These are phyloP conservation scores for Fusarium agapanthi DNA, from an alignment of 2,329 filamentous ascomycete genomes.

Conservation along the genomic window DNA sequence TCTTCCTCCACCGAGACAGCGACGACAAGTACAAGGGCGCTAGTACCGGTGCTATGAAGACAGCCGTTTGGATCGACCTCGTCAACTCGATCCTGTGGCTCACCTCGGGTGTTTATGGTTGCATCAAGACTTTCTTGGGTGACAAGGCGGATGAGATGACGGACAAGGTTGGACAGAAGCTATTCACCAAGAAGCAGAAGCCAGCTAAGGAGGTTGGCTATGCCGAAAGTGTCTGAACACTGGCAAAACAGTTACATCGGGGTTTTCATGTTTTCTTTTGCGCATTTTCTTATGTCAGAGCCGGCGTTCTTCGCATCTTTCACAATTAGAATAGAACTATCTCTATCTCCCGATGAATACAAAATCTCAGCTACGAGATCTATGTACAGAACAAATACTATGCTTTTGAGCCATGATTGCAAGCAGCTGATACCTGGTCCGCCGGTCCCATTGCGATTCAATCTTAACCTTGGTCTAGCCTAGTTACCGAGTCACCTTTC, in stretches of 20 bases:
- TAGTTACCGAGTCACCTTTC: too few relatives aligned
- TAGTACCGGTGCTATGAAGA: conserved; percentile 66
- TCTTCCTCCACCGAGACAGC: conserved; percentile 70
- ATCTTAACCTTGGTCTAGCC: neutral
- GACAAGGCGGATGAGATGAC: conserved; percentile 51
- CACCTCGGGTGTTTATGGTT: conserved; percentile 54
- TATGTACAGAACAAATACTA: neutral
- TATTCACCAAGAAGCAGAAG: conserved; percentile 47
- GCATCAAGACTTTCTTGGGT: conserved; percentile 51
- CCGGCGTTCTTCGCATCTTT: conserved; percentile 9
- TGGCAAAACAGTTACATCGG: neutral
- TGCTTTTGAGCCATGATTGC: neutral
- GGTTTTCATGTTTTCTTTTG: neutral
- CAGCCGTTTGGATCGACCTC: conserved; percentile 77
- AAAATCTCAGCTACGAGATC: neutral
- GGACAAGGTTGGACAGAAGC: conserved; percentile 50
- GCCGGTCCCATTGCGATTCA: accelerated
- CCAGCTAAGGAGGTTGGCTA: conserved; percentile 40
- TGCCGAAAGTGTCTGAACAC: conserved; percentile 43
- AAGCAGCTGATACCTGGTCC: neutral
- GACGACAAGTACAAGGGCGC: conserved; percentile 59
- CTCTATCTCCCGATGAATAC: neutral
- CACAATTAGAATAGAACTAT: neutral
- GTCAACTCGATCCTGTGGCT: conserved; percentile 74
- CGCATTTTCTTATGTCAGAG: conserved; percentile 20